Conservation (phyloP, 768 basidiomycete genomes). For the Albatrellus ellisii region DNA sequence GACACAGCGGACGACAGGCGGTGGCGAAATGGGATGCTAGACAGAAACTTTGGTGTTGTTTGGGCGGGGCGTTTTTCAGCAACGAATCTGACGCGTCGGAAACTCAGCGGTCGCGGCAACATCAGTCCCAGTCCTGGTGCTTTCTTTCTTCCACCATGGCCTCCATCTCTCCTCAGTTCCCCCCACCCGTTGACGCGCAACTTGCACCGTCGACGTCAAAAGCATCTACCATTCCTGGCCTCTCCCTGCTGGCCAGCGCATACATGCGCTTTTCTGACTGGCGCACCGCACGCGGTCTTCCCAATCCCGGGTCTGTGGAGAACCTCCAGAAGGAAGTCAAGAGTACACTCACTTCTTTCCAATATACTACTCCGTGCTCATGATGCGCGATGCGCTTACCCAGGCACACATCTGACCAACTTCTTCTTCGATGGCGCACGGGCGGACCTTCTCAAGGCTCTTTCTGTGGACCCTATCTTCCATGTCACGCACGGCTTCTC, state of each 20-base stretch:
- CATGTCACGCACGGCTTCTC: constrained; percentile 96
- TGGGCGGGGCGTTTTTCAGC: constrained; percentile 1
- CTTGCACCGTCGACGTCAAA: constrained; percentile 5
- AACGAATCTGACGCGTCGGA: background rate
- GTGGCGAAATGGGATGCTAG: background rate
- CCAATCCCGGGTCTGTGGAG: constrained; percentile 89
- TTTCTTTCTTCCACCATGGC: constrained; percentile 5
- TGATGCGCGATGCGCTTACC: background rate
- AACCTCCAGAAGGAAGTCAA: constrained; percentile 90
- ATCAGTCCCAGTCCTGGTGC: constrained; percentile 1
- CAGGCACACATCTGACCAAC: constrained; percentile 86
- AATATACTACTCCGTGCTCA: constrained; percentile 2
- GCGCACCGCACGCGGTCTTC: constrained; percentile 69
- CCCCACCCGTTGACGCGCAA: background rate
- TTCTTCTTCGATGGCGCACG: constrained; percentile 96
- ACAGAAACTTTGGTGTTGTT: background rate
- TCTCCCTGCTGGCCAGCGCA: constrained; percentile 46
- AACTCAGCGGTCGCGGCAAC: background rate
- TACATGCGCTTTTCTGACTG: constrained; percentile 70
- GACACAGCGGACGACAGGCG: background rate
- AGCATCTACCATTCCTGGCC: background rate
- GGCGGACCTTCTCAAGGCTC: constrained; percentile 88
- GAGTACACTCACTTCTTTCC: constrained; percentile 31
- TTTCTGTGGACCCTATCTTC: constrained; percentile 92
- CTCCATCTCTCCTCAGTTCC: constrained; percentile 6